Evolutionary conservation across 352 stramenopile genomes (phyloP), one percentile per base, ranked within the genome.

Genomic region (Aphanomyces euteiches): DNA sequence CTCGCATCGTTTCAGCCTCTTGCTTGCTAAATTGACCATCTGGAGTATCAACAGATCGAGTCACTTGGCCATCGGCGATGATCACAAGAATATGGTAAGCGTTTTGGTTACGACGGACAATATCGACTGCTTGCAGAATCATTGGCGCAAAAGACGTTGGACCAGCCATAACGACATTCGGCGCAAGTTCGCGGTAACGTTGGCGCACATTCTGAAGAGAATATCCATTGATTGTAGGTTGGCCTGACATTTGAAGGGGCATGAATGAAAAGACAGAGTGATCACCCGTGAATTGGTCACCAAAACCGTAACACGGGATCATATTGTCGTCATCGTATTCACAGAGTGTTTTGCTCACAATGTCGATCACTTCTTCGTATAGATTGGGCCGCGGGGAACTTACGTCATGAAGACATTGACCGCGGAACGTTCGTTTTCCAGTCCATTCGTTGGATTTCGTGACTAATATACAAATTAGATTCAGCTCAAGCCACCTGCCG

Each of bases 371-470:
- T 58, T 90, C 75, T 63, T 95, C 85, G 78, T 96, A 96, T 58
- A 85, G 88, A 66, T 96, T 96, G 1, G 70, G 48, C 36, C 69
- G 69, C 15, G 77, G 57, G 8, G 90, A 74, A 60, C 85, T 82
- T 34, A 84, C 87, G 53, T 79, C 78, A 67, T 95, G 88, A 19
- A 96, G 78, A 56, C 80, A 84, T 39, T 78, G 77, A 4, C 85
- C 85, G 17, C 72, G 67, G 60, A 96, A 96, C 61, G 87, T 92
- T 57, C 77, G 81, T 64, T 92, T 95, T 57, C 88, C 88, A 50
- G 83, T 96, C 87, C 87, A 96, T 45, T 96, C 85, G 70, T 95
- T 96, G 59, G 85, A 93, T 74, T 94, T 96, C 57, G 88, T 96
- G 76, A 89, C 87, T 95, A 92, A 50, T 74, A 80, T 88, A 6